Base-by-base conservation (phyloP, 1,284 basidiomycete genomes). In the Apiotrichum gracile region DNA sequence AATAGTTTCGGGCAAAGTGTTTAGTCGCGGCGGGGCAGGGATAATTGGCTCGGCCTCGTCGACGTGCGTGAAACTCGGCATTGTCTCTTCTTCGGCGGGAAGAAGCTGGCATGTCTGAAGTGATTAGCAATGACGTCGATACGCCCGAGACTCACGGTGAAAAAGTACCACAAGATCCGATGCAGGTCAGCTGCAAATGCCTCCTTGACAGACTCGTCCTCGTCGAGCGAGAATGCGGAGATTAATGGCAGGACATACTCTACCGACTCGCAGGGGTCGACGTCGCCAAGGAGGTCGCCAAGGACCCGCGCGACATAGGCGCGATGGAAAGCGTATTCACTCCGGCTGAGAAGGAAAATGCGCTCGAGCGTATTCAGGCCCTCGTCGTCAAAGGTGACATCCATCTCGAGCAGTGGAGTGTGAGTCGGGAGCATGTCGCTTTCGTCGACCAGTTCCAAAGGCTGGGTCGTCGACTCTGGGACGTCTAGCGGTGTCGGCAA, bases 211-310 rank as follows among this genome's bases (percentile, higher is more conserved):
- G 82, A 76, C 63, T 94, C 90, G 61, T 97, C 93, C 71, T 88
- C 84, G 68, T 97, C 93, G 72, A 88, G 85, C 3, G 89, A 91
- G 29, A 97, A 83, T 24, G 83, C 84, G 49, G 84, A 88, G 55
- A 98, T 82, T 19, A 97, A 80, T 1, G 93, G 93, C 14, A 97
- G 78, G 47, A 98, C 89, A 70, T 96, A 98, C 72, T 93, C 89
- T 63, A 92, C 86, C 3, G 91, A 91, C 64, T 97, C 94, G 58
- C 83, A 83, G 2, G 94, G 86, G 26, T 86, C 82, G 47, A 93
- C 85, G 47, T 85, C 83, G 49, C 82, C 78, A 16, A 91, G 80
- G 67, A 86, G 83, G 5, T 82, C 80, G 19, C 86, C 86, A 26
- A 94, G 80, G 16, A 86, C 83, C 61, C 86, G 85, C 2, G 86